Evolutionary conservation across 176 grass and related monocot species (phyloP), one percentile per base, ranked within the genome.

Genomic region (Typha latifolia): DNA sequence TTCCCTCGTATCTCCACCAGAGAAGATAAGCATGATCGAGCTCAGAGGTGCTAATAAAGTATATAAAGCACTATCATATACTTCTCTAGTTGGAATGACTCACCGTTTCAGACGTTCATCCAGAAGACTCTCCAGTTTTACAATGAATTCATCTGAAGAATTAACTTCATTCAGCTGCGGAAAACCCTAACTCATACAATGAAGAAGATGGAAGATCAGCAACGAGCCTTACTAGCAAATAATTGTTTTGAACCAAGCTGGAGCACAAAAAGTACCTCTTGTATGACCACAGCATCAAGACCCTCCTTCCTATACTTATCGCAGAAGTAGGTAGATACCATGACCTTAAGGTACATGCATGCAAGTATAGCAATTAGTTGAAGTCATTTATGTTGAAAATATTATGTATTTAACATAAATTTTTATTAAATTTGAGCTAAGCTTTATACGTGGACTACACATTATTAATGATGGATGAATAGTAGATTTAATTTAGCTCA

Each of bases 281-380:
- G 56, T 61, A 5, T 61, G 51, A 31, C 49, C 16, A 16, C 2
- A 5, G 75, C 59, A 27, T 29, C 32, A 48, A 77, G 66, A 62
- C 37, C 61, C 26, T 78, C 75, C 13, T 51, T 69, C 47, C 47
- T 18, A 27, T 69, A 49, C 37, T 68, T 69, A 43, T n/a, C 75
- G 49, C 75, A 78, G 34, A 69, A 56, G 75, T 47, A 68, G 29
- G 48, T 66, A 49, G 75, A 78, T 12, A 78, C 75, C 31, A 47
- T 37, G 16, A 78, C 47, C 75, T 34, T 78, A 57, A 56, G 16
- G 49, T 14, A 52, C 12, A 14, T 12, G 14, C 50, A 52, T 77
- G n/a, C 13, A 4, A 4, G 5, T 34, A 34, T 34, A 34, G 32
- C 32, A 34, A 34, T 0, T 43, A 61, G 29, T 49, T 77, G 49